Percentiles rank a stretch among this genome's conserved stretches.
These are phyloP conservation scores for Rhododendron williamsianum DNA, from an alignment of 148 eudicot species.

Conservation along the genomic window DNA sequence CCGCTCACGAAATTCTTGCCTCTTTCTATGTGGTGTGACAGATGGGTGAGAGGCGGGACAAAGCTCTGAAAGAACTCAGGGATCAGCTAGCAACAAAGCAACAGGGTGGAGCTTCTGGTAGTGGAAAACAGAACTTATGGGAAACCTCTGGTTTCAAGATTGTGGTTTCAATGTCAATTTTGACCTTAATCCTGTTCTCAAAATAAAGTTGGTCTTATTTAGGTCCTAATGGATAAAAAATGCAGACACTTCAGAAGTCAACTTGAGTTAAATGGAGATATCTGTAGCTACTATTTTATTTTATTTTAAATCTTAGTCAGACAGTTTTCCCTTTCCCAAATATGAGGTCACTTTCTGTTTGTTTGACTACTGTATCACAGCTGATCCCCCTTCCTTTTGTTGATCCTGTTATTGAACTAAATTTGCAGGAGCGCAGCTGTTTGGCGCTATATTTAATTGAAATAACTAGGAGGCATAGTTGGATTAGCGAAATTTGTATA, in stretches of 20 bases:
- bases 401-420: not conserved
- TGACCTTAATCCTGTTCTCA: conserved; percentile 66
- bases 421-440: not conserved
- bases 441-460: not conserved
- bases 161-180: conserved; percentile 76
- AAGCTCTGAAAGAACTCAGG: conserved; percentile 71
- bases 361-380: not conserved
- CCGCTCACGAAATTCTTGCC: not conserved
- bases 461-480: not conserved
- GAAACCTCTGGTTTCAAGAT: conserved; percentile 69
- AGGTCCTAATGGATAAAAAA: not conserved
- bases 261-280: not conserved
- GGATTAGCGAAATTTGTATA: not conserved
- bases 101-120: conserved; percentile 17
- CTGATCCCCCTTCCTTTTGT: not conserved
- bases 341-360: not conserved
- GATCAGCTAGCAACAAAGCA: conserved; percentile 62
- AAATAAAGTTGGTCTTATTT: conserved; percentile 30
- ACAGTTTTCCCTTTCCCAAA: not conserved
- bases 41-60: conserved; percentile 83
- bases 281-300: not conserved
- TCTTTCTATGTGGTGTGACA: conserved; percentile 11
- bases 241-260: not conserved
- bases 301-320: not conserved
- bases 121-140: conserved; percentile 65